A percentile compares a stretch with the other conserved stretches of the same genome.
Conservation (phyloP, 2,329 filamentous ascomycete genomes). For the Chrysoporthe cubensis region DNA sequence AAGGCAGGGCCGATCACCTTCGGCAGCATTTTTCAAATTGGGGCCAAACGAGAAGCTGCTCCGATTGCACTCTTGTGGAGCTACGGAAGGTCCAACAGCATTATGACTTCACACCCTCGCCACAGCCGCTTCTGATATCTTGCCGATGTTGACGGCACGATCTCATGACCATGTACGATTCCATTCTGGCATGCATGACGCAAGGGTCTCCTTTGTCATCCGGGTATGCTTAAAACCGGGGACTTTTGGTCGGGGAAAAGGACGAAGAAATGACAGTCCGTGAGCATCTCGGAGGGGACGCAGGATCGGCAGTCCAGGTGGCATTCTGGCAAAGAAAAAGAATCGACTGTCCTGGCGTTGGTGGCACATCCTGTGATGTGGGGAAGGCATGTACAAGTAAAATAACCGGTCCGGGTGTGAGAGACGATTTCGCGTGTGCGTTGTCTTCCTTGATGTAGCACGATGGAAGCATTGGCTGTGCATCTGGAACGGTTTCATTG, state of each 20-base stretch:
- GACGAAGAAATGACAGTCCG: not conserved
- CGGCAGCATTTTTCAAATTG: not conserved
- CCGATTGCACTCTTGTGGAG: not conserved
- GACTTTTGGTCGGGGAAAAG: not conserved
- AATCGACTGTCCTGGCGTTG: not conserved
- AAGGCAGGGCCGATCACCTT: not conserved
- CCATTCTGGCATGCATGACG: not conserved
- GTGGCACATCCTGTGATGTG: not conserved
- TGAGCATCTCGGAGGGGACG: not conserved
- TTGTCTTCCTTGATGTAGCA: not conserved
- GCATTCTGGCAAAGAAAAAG: not conserved
- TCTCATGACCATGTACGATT: conserved; percentile 6
- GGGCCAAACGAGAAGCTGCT: not conserved
- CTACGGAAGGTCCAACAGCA: not conserved
- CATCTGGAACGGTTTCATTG: not conserved
- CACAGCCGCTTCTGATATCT: not conserved
- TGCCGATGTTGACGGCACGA: not conserved
- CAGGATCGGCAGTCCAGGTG: not conserved
- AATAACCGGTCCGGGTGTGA: too few relatives aligned
- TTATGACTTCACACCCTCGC: not conserved
- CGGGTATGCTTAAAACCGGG: not conserved
- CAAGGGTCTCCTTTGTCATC: not conserved
- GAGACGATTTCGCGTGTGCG: not conserved
- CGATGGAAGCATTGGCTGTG: not conserved
- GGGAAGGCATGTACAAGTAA: not conserved